Evolutionary conservation across 1,284 basidiomycete genomes (phyloP), one percentile per base, ranked within the genome.

Genomic region (Coniophora puteana): DNA sequence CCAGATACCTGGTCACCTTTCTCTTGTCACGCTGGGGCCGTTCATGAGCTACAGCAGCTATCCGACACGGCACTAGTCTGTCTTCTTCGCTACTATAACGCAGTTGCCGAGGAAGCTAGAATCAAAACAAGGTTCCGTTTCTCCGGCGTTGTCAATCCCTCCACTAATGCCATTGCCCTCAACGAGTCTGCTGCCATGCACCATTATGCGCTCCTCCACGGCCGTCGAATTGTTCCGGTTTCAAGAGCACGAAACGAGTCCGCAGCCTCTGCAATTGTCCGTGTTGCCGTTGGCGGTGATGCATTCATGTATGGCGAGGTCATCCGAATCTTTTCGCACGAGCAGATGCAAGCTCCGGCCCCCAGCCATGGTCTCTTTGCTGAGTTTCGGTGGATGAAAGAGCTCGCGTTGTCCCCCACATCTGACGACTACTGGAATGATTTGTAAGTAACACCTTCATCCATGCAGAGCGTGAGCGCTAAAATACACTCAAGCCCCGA

Each of bases 361-460:
- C n/a, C n/a, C n/a, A n/a, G n/a, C n/a, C n/a, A n/a, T n/a, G 37
- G 28, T 39, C 13, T 39, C 12, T 18, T 39, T 16, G 37, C 26
- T 4, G 28, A 39, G 20, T 30, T 39, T 13, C 4, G 21, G 10
- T 39, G 37, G 37, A 39, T 39, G 37, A 39, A 29, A 22, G 37
- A 39, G 28, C 12, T 39, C 8, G 16, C 27, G 13, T 27, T 41
- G 8, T 10, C 18, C 4, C 31, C 39, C 4, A 26, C 45, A 5
- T 17, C 24, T 2, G 27, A 38, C 23, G 40, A 50, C 31, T 27
- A 31, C 14, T 50, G 48, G 48, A 28, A 16, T 12, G 33, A 39
- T 2, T 50, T 50, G 46, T 48, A 35, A 25, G 46, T 40, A 14
- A 20, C n/a, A 20, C 8, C 16, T 33, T 24, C 11, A 21, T 34